Evolutionary conservation across 768 basidiomycete genomes (phyloP), one percentile per base, ranked within the genome.

Genomic region (Mycena galopus): DNA sequence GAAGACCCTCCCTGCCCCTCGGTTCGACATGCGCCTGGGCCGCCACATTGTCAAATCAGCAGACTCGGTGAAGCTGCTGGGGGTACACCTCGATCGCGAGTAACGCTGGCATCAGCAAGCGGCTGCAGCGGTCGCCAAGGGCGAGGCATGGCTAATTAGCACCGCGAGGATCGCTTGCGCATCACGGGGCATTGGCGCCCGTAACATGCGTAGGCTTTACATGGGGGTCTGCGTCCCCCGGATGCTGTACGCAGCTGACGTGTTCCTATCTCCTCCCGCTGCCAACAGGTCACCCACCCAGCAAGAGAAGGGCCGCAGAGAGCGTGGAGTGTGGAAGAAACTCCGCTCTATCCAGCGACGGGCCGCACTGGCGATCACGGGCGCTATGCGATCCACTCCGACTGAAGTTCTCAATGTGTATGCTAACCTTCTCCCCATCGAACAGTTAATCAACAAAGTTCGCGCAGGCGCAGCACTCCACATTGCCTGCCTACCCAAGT

Each of bases 311-410:
- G 35, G 14, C 10, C 35, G 35, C 35, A 21, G 25, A 1, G 56
- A 68, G 25, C 57, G 14, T 2, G 60, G n/a, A 35, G 32, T 59
- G 30, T 4, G 59, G 2, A 25, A 32, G 12, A 53, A 59, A 65
- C 65, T 10, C 16, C 35, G 12, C 53, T 72, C 27, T 0, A 59
- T 77, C 0, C 80, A 82, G 62, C 59, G 78, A 0, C 23, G 51
- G 0, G 79, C 75, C 32, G 71, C 42, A 0, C 39, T 74, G 0
- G 55, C 63, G 0, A 78, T 78, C 10, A 77, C 78, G 0, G 69
- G 75, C 2, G 75, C 75, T 2, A 44, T 76, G 12, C 6, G 19
- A 1, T 67, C 75, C 30, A 76, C 75, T 11, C 50, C 76, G 0
- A 71, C 67, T 2, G 75, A 76, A 17, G 33, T 63, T 7, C 27